Conservation (phyloP, 768 basidiomycete genomes). For the Podaxis sp. region DNA sequence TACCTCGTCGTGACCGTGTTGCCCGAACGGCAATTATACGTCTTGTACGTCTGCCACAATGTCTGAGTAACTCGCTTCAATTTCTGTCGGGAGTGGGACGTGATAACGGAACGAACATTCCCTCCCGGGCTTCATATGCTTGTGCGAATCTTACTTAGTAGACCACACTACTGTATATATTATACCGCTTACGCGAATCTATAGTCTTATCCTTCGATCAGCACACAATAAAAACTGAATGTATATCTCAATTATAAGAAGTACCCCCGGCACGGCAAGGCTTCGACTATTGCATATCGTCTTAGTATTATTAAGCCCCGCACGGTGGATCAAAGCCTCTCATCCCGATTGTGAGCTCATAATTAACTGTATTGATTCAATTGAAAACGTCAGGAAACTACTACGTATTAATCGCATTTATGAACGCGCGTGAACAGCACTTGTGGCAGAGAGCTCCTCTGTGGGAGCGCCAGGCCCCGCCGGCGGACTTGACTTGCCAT, state of each 20-base stretch:
- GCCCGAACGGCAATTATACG: too few species aligned
- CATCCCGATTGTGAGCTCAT: not conserved
- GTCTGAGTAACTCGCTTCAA: too few species aligned
- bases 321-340: not conserved
- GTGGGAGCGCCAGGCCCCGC: not conserved
- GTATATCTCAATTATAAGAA: not conserved
- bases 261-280: not conserved
- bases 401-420: not conserved
- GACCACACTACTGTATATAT: not conserved
- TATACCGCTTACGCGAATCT: not conserved
- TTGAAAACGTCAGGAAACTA: not conserved
- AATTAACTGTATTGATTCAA: not conserved
- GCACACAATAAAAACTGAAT: not conserved
- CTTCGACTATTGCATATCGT: not conserved
- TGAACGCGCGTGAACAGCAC: not conserved
- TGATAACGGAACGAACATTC: not conserved
- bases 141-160: not conserved
- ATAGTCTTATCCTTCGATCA: not conserved
- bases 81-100: too few species aligned
- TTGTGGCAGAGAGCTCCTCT: not conserved
- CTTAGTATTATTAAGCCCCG: not conserved
- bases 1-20: too few species aligned
- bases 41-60: too few species aligned
- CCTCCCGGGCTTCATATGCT: not conserved
- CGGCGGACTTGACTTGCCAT: conserved; percentile 1